Conservation (phyloP, 805 yeast genomes). For the Zygoascus bituminiphila region DNA sequence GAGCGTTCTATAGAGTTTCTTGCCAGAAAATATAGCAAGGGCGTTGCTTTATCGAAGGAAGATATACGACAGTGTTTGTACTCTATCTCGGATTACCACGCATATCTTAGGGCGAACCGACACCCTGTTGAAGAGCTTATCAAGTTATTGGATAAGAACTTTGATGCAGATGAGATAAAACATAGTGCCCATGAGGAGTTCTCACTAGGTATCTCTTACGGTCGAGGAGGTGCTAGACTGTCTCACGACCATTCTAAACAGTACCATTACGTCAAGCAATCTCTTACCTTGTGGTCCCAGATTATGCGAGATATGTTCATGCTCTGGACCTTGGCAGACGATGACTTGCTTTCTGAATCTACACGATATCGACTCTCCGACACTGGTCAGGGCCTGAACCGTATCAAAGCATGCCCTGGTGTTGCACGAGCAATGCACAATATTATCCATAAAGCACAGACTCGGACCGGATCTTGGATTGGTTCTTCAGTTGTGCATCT, state of each 20-base stretch:
- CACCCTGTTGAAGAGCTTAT: slow-evolving; percentile 60
- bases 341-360: slow-evolving; percentile 49
- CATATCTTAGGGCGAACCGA: slow-evolving; percentile 61
- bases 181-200: slow-evolving; percentile 31
- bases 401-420: slow-evolving; percentile 66
- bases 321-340: slow-evolving; percentile 71
- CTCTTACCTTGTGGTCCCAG: slow-evolving; percentile 65
- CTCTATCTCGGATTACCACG: slow-evolving; percentile 72
- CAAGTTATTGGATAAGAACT: slow-evolving; percentile 41
- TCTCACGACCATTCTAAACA: slow-evolving; percentile 69
- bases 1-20: slow-evolving; percentile 61
- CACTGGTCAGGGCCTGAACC: slow-evolving; percentile 76
- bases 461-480: slow-evolving; percentile 58
- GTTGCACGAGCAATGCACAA: slow-evolving; percentile 63
- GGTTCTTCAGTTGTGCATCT: slow-evolving; percentile 75
- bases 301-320: slow-evolving; percentile 72
- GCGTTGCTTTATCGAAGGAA: slow-evolving; percentile 39
- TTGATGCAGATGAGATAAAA: slow-evolving; percentile 31
- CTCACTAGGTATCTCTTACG: slow-evolving; percentile 56
- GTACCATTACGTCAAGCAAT: slow-evolving; percentile 66
- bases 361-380: slow-evolving; percentile 49
- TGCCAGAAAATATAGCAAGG: slow-evolving; percentile 26
- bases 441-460: slow-evolving; percentile 57
- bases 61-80: slow-evolving; percentile 64
- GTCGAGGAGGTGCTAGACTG: slow-evolving; percentile 59